Base-by-base conservation (phyloP, 768 basidiomycete genomes). In the Suillus fuscotomentosus region DNA sequence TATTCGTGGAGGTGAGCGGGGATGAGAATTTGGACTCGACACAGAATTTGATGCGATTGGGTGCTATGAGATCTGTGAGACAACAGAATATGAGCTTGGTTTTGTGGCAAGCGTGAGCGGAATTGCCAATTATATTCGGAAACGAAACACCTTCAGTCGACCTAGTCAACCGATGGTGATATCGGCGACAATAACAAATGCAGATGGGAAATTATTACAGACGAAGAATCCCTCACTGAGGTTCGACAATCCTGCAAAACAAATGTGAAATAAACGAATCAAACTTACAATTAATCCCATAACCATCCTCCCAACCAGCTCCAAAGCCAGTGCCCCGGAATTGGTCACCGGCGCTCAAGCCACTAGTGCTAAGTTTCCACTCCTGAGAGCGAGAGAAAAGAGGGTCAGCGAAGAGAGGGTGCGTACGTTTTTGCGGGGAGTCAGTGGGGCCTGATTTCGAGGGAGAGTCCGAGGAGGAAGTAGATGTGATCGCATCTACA, bases 291-390 rank as follows among this genome's bases (percentile, higher is more conserved):
- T 94, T 97, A 69, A 97, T 90, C 1, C 96, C 95, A 79, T 96
- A 97, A 10, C 96, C 96, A 78, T 96, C 89, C 47, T 85, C 82
- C 77, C 88, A 95, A 11, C 81, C 77, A 2, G 94, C 79, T 4
- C 96, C 95, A 75, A 97, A 97, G 4, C 95, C 95, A 9, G 95
- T 97, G 1, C 96, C 95, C 56, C 86, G 86, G 80, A 97, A 98
- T 45, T 89, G 80, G 68, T 88, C 84, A 0, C 95, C 95, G 31
- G 91, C 90, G 76, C 91, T 94, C 67, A 97, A 75, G 8, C 91
- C 94, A 76, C 93, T 96, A 8, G 95, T 97, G 66, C 91, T 93
- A 47, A 97, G 80, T 69, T 89, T 91, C 96, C 95, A 97, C 65
- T 85, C 84, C 67, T 90, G 84, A 69, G 92, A 94, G 63, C 83